Evolutionary conservation across 257 asterid species (phyloP), one percentile per base, ranked within the genome.

Genomic region (Datura wrightii): DNA sequence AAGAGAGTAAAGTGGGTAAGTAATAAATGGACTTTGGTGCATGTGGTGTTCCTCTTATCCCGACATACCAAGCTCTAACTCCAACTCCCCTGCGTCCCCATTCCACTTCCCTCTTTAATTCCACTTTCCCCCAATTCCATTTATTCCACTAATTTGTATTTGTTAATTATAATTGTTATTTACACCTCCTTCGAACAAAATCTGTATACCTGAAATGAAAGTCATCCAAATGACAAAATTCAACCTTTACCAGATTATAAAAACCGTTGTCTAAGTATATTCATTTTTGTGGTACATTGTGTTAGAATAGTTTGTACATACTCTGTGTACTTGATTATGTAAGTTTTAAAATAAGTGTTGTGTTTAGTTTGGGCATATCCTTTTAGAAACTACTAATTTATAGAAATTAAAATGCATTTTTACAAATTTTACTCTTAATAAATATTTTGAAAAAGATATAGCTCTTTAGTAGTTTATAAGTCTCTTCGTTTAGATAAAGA

Each of bases 11-110:
- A 72, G 60, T 8, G 15, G 10, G 69, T 50, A 50, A 54, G 63
- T 50, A 50, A 69, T 41, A 24, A 56, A 56, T 84, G 60, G 79
- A 76, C 44, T 69, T 74, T 82, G 86, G 91, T 87, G 85, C 85
- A 54, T 48, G 87, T 55, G 56, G 74, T 87, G 88, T 87, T 85
- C 86, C 84, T 83, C 84, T 72, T 83, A 79, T 87, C 83, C 89
- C 89, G 86, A 87, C 91, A 89, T 79, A 69, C 56, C 82, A 60
- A 84, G 83, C 86, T 71, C 83, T 10, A 63, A 87, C 84, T 85
- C 82, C 86, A 74, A 87, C 83, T 80, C 70, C 56, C n/a, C 10
- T 59, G 56, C 83, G 62, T 62, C 70, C 60, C 79, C 39, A 66
- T 59, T 62, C 13, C 66, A 18, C 34, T 6, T 14, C 10, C 42